A percentile compares a stretch with the other conserved stretches of the same genome.
phyloP scores from a whole-genome alignment of 2,329 filamentous ascomycete genomes.

The Cercospora janseana region DNA sequence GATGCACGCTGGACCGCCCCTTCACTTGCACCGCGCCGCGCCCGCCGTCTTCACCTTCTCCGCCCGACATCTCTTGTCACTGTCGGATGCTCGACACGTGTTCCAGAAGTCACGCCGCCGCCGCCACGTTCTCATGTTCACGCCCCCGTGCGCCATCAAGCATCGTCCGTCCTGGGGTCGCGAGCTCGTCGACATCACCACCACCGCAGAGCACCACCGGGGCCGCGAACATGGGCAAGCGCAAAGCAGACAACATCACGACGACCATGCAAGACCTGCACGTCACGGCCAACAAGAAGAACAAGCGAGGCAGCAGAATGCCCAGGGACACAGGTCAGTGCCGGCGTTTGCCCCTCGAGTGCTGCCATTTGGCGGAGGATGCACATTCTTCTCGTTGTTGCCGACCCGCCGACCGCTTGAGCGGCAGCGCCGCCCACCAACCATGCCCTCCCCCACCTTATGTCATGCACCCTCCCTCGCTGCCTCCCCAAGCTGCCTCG shows the following conservation, averaged over 20 bases:
- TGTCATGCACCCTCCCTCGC: background rate
- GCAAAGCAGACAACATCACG: slow-evolving; percentile 3
- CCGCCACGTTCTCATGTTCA: too few relatives aligned
- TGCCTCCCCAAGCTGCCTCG: background rate
- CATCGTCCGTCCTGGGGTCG: background rate
- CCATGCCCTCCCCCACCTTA: slow-evolving; percentile 3
- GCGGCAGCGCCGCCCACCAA: background rate
- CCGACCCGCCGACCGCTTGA: background rate
- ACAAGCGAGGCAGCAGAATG: background rate
- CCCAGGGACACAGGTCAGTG: slow-evolving; percentile 4
- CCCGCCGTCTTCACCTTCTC: background rate
- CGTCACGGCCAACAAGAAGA: slow-evolving; percentile 5
- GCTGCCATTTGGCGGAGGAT: background rate
- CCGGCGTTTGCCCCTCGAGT: background rate
- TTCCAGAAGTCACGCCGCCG: too few relatives aligned
- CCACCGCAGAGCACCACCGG: too few relatives aligned
- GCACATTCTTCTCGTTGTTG: background rate
- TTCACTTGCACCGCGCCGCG: background rate
- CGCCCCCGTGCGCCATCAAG: too few relatives aligned
- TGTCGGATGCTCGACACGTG: too few relatives aligned
- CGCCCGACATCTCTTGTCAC: too few relatives aligned
- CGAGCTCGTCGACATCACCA: background rate
- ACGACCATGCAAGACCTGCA: background rate
- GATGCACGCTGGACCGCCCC: too few relatives aligned
- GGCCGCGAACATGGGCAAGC: slow-evolving; percentile 11